Base-by-base conservation (phyloP, 805 yeast genomes). In the Hyphopichia homilentoma region DNA sequence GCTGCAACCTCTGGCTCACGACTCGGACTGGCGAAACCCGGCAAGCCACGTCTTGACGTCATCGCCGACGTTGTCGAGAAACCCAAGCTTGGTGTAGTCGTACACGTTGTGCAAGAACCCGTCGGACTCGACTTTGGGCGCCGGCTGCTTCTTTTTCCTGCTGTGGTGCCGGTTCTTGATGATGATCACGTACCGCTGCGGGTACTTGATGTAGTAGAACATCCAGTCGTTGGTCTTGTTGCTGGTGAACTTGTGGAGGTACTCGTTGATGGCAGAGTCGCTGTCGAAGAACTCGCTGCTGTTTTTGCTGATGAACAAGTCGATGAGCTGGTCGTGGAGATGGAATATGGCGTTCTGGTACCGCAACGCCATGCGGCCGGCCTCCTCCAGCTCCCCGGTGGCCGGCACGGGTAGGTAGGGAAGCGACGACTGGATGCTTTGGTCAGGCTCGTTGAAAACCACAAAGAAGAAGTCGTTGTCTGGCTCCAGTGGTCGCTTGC, bases 41-140 rank as follows among this genome's bases (percentile, higher is more conserved):
- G 54, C 65, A 8, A 66, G 52, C 72, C 72, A 66, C 5, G 45
- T 38, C 40, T 55, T 59, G 8, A 66, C 68, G 39, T 66, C 71
- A 16, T 61, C 68, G 2, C 70, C 69, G 21, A 66, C 44, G 38
- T 55, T 66, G 12, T 65, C 70, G 13, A 66, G 37, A 34, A 66
- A 61, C 18, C 68, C 68, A 8, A 63, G 46, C 17, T 53, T 44
- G 7, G 59, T 54, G 33, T 54, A 55, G 11, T 52, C 60, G n/a
- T 44, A 43, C 6, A 55, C 52, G 32, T 8, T 9, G 35, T 22
- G 29, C 28, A 31, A 18, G 11, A 25, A 25, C 25, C 41, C 21
- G 35, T 45, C 35, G 26, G 33, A 32, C 21, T 32, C 39, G 25
- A 26, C 29, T 7, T 30, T 13, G 1, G 35, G 14, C 13, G 36